Evolutionary conservation across 306 rosid genomes (phyloP).

Genomic region (Citrullus amarus): DNA sequence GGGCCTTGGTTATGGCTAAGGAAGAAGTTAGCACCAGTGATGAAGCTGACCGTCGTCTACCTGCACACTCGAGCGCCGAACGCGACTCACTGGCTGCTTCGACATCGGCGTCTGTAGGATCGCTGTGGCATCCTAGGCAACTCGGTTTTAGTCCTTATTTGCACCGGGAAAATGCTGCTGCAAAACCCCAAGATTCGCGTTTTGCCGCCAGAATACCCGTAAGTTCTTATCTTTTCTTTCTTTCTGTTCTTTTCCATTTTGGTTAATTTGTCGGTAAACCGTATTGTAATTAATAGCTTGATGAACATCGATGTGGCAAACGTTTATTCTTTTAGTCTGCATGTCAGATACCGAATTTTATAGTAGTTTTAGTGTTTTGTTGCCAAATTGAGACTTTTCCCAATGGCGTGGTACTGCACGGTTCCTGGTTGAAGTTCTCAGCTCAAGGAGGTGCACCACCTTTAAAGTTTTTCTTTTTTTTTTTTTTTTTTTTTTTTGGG

Average conservation of each 20-base stretch:
- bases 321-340: background rate
- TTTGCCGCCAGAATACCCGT: slow-evolving; percentile 58
- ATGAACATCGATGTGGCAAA: background rate
- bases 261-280: background rate
- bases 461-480: background rate
- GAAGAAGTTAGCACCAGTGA: slow-evolving; percentile 49
- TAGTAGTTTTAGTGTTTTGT: background rate
- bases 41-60: slow-evolving; percentile 34
- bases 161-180: slow-evolving; percentile 21
- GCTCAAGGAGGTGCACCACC: background rate
- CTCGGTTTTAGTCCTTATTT: slow-evolving; percentile 49
- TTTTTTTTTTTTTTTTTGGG: too few relatives aligned
- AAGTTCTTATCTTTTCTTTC: slow-evolving; percentile 16
- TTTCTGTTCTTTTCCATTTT: background rate
- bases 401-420: background rate
- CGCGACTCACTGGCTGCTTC: slow-evolving; percentile 13
- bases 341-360: background rate
- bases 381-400: background rate
- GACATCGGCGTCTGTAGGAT: slow-evolving; percentile 16
- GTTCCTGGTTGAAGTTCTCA: background rate
- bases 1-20: slow-evolving; percentile 44
- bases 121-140: slow-evolving; percentile 45
- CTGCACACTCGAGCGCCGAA: slow-evolving; percentile 14
- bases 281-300: background rate
- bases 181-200: slow-evolving; percentile 33